A percentile compares a stretch with the other conserved stretches of the same genome.
These are phyloP conservation scores for Sphagnum tenellum DNA, from an alignment of 225 moss, liverwort and hornwort genomes.

Conservation along the genomic window DNA sequence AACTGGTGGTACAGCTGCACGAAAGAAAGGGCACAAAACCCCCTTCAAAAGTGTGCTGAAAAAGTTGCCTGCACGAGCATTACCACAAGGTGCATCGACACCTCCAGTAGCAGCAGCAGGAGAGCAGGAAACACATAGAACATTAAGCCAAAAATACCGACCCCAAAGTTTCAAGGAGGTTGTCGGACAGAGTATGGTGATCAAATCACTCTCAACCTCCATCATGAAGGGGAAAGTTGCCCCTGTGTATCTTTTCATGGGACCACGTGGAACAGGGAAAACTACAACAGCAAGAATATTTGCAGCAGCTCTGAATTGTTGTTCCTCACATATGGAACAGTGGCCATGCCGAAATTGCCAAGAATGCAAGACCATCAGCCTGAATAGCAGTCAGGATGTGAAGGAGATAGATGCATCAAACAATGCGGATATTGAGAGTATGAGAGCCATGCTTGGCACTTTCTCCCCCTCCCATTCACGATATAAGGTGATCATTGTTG, in stretches of 20 bases:
- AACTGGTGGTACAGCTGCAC: background rate
- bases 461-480: constrained; percentile 44
- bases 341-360: constrained; percentile 69
- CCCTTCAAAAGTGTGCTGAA: too few species aligned
- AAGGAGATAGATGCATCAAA: constrained; percentile 58
- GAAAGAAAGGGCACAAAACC: too few species aligned
- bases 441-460: constrained; percentile 44
- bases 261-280: constrained; percentile 84
- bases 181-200: constrained; percentile 68
- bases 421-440: constrained; percentile 35
- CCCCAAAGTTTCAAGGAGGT: constrained; percentile 64
- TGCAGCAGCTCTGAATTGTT: constrained; percentile 64
- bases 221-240: constrained; percentile 61
- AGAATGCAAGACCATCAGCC: constrained; percentile 33
- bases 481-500: constrained; percentile 71
- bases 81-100: too few species aligned
- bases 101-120: background rate
- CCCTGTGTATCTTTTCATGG: constrained; percentile 76
- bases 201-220: constrained; percentile 53
- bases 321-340: constrained; percentile 20
- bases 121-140: constrained; percentile 18
- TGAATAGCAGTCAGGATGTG: constrained; percentile 40
- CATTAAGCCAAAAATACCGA: constrained; percentile 70
- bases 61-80: too few species aligned
- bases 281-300: constrained; percentile 74